These are phyloP conservation scores for Endothia cerciana DNA, from an alignment of 2,329 filamentous ascomycete genomes.

Conservation along the genomic window DNA sequence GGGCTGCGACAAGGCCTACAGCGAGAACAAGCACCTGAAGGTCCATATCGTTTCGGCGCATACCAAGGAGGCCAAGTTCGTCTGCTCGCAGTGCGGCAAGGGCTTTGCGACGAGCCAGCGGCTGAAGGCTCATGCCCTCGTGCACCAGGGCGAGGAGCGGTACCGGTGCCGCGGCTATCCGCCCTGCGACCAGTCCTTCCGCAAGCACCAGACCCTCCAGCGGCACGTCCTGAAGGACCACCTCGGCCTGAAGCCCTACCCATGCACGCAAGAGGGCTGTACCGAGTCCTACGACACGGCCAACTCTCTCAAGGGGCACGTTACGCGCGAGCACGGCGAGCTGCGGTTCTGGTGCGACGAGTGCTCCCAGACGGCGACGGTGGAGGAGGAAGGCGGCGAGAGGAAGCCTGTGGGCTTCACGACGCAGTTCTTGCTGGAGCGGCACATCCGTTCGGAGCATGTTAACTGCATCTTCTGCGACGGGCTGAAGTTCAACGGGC, in stretches of 20 bases:
- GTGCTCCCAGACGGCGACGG: slow-evolving; percentile 53
- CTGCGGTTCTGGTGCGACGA: slow-evolving; percentile 77
- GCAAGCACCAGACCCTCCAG: slow-evolving; percentile 85
- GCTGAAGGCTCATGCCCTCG: slow-evolving; percentile 75
- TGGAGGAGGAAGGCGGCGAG: slow-evolving; percentile 43
- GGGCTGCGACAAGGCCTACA: slow-evolving; percentile 81
- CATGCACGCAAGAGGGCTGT: slow-evolving; percentile 67
- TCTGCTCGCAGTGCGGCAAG: slow-evolving; percentile 77
- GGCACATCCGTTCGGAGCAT: slow-evolving; percentile 75
- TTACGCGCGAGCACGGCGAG: slow-evolving; percentile 69
- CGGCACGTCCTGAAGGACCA: slow-evolving; percentile 81
- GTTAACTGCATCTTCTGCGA: slow-evolving; percentile 77
- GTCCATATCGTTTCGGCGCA: slow-evolving; percentile 86
- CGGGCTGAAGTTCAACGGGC: slow-evolving; percentile 62
- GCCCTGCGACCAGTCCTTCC: slow-evolving; percentile 76
- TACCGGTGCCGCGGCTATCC: slow-evolving; percentile 73
- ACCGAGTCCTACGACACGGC: slow-evolving; percentile 73
- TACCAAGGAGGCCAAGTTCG: slow-evolving; percentile 68
- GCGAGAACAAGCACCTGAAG: slow-evolving; percentile 83
- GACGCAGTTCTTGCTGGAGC: slow-evolving; percentile 71
- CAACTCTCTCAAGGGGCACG: slow-evolving; percentile 71
- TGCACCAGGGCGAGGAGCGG: slow-evolving; percentile 77
- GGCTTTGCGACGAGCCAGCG: slow-evolving; percentile 80
- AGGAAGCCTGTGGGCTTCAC: slow-evolving; percentile 64
- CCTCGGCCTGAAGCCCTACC: slow-evolving; percentile 70